Percentiles rank a stretch among this genome's conserved stretches.
These are phyloP conservation scores for Sporothrix euskadiensis DNA, from an alignment of 2,329 filamentous ascomycete species.

Conservation along the genomic window DNA sequence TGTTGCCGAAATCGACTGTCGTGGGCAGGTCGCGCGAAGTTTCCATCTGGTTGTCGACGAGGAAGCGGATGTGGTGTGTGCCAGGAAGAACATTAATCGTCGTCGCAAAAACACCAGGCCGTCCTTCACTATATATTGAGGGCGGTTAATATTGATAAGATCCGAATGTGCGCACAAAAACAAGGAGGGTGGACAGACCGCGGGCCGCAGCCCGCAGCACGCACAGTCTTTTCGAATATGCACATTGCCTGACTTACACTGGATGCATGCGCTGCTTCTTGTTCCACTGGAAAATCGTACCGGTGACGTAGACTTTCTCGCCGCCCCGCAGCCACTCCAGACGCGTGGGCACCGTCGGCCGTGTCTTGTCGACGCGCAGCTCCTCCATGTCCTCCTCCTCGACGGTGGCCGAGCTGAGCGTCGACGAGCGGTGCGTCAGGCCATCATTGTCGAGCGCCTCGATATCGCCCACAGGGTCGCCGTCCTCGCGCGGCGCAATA, in stretches of 20 bases:
- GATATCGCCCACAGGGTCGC: slow-evolving; percentile 55
- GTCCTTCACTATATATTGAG: slow-evolving; percentile 48
- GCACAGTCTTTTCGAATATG: neutral
- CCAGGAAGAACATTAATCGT: slow-evolving; percentile 83
- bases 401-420: slow-evolving; percentile 61
- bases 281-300: slow-evolving; percentile 97
- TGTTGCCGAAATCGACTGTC: slow-evolving; percentile 96
- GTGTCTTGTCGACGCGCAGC: slow-evolving; percentile 70
- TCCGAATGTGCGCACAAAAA: neutral
- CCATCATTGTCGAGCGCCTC: slow-evolving; percentile 51
- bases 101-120: slow-evolving; percentile 68
- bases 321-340: slow-evolving; percentile 84
- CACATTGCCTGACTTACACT: slow-evolving; percentile 60
- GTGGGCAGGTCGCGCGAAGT: slow-evolving; percentile 86
- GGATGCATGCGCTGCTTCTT: slow-evolving; percentile 84
- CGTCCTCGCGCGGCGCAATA: slow-evolving; percentile 66
- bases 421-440: slow-evolving; percentile 58
- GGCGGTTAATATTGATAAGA: neutral
- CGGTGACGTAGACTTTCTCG: slow-evolving; percentile 93
- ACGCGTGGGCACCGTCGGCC: slow-evolving; percentile 76
- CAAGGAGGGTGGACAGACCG: neutral
- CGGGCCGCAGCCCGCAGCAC: neutral
- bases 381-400: slow-evolving; percentile 67
- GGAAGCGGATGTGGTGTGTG: slow-evolving; percentile 94
- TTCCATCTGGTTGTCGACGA: slow-evolving; percentile 91